Conservation (phyloP, 73 alveolate genomes). For the Blepharisma japonicum region DNA sequence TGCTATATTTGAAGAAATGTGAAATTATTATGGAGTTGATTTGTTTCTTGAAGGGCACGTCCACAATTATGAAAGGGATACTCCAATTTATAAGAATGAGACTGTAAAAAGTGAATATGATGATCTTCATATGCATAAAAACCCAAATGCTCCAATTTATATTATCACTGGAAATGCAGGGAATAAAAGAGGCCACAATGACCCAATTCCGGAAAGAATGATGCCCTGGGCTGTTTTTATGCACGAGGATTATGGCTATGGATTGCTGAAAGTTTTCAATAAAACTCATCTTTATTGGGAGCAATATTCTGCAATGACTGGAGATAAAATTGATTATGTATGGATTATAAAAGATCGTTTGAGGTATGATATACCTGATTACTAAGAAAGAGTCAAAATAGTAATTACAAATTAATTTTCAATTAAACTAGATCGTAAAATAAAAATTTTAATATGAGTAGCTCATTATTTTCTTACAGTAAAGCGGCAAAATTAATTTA, state of each 20-base stretch:
- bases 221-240: background rate
- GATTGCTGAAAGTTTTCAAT: background rate
- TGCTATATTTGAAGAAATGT: background rate
- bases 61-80: conserved; percentile 3
- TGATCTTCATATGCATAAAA: background rate
- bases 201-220: background rate
- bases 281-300: background rate
- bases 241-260: background rate
- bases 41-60: background rate
- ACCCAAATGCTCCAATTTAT: conserved; percentile 3
- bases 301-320: background rate
- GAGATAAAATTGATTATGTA: background rate
- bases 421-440: too few relatives aligned
- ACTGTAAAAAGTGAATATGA: background rate
- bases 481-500: too few relatives aligned
- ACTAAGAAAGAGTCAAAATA: too few relatives aligned
- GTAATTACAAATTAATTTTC: too few relatives aligned
- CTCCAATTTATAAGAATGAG: background rate
- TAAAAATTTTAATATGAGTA: too few relatives aligned
- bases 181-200: background rate
- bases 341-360: background rate
- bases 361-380: too few relatives aligned
- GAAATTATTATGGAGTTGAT: background rate
- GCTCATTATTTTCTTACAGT: too few relatives aligned
- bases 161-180: conserved; percentile 1